phyloP scores from a whole-genome alignment of 495 filamentous ascomycete species.

The Podospora tetraspora region DNA sequence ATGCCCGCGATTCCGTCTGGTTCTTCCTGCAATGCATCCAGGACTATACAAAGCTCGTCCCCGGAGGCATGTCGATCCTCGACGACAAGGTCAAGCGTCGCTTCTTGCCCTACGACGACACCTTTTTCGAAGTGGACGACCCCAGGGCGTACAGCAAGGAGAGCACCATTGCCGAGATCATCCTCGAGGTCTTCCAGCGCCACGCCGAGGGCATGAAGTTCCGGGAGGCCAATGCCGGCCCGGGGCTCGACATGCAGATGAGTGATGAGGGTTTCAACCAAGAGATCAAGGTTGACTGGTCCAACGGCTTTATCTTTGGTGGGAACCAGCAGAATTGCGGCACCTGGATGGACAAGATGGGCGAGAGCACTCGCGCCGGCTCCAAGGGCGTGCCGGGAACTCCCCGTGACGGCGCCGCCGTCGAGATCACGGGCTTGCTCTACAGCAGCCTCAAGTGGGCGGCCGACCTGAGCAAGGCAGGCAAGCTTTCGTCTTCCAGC shows the following conservation, averaged over 20 bases:
- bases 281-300: slow-evolving; percentile 87
- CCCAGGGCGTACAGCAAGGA: slow-evolving; percentile 75
- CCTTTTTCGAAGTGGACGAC: slow-evolving; percentile 79
- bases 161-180: slow-evolving; percentile 76
- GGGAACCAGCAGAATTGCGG: slow-evolving; percentile 94
- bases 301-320: slow-evolving; percentile 86
- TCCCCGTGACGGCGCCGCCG: slow-evolving; percentile 87
- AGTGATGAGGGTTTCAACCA: slow-evolving; percentile 85
- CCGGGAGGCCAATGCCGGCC: slow-evolving; percentile 89
- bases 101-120: slow-evolving; percentile 95
- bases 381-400: slow-evolving; percentile 95
- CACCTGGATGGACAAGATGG: slow-evolving; percentile 99
- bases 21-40: slow-evolving; percentile 95
- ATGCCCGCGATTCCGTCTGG: slow-evolving; percentile 94
- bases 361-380: slow-evolving; percentile 85
- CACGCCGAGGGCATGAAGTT: slow-evolving; percentile 88
- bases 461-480: slow-evolving; percentile 54
- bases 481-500: slow-evolving; percentile 63
- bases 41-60: slow-evolving; percentile 81
- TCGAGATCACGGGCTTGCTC: slow-evolving; percentile 89
- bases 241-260: slow-evolving; percentile 87
- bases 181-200: slow-evolving; percentile 88
- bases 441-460: slow-evolving; percentile 88
- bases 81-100: slow-evolving; percentile 72
- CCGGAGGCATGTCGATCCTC: slow-evolving; percentile 68